phyloP scores from a whole-genome alignment of 2,329 filamentous ascomycete species.

The Paraphaeosphaeria minitans region DNA sequence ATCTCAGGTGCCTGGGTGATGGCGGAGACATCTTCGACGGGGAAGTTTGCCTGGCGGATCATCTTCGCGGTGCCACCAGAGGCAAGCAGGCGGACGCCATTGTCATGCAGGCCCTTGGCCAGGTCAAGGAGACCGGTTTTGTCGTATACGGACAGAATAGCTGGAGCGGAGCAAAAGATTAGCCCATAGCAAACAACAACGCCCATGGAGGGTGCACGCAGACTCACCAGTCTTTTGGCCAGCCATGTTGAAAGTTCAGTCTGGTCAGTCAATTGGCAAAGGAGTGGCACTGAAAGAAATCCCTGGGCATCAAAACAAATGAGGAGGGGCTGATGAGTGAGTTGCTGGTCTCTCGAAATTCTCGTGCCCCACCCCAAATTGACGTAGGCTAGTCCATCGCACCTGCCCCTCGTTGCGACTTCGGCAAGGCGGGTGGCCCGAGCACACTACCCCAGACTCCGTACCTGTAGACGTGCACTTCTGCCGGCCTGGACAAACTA shows the following conservation, averaged over 20 bases:
- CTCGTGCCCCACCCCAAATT: conserved; percentile 27
- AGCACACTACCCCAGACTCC: conserved; percentile 5
- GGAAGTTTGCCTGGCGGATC: conserved; percentile 94
- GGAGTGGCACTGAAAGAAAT: conserved; percentile 15
- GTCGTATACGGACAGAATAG: conserved; percentile 97
- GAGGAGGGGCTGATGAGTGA: background rate
- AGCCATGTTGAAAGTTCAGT: conserved; percentile 32
- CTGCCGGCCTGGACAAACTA: background rate
- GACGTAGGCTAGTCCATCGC: conserved; percentile 19
- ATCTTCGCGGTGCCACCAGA: conserved; percentile 95
- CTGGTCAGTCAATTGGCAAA: conserved; percentile 25
- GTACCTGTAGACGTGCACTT: background rate
- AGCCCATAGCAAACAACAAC: background rate
- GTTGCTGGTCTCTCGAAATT: conserved; percentile 23
- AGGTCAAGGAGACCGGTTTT: conserved; percentile 71
- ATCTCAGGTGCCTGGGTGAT: conserved; percentile 96
- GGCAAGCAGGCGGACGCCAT: conserved; percentile 69
- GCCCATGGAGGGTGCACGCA: background rate
- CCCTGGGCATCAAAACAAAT: conserved; percentile 26
- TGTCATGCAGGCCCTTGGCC: conserved; percentile 46
- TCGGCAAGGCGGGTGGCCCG: conserved; percentile 18
- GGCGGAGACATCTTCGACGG: conserved; percentile 96
- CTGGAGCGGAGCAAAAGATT: conserved; percentile 45
- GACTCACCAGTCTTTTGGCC: conserved; percentile 46
- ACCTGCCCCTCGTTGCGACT: conserved; percentile 24